Evolutionary conservation across 345 rosid genomes (phyloP).

Genomic region (Gossypium anomalum): DNA sequence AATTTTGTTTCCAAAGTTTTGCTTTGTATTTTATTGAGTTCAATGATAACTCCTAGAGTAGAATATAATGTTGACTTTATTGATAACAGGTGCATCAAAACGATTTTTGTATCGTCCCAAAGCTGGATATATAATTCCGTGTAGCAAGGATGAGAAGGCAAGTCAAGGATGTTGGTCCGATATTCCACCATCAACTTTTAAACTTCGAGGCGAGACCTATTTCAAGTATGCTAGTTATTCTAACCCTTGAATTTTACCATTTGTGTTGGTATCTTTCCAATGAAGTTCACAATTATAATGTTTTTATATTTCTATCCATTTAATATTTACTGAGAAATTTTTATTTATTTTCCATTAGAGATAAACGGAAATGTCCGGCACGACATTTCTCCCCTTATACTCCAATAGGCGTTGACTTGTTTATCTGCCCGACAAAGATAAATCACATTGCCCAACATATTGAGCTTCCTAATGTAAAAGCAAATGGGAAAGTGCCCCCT

Average conservation of each 20-base stretch:
- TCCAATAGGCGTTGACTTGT: constrained; percentile 80
- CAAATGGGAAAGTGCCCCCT: constrained; percentile 61
- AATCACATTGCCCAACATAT: constrained; percentile 89
- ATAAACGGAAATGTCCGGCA: constrained; percentile 72
- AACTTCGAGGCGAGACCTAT: constrained; percentile 58
- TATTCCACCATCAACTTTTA: constrained; percentile 65
- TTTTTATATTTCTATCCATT: background rate
- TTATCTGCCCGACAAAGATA: constrained; percentile 69
- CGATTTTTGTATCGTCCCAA: constrained; percentile 52
- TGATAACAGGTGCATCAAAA: constrained; percentile 54
- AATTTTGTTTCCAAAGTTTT: background rate
- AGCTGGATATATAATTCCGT: constrained; percentile 56
- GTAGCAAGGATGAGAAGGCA: constrained; percentile 42
- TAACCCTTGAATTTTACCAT: background rate
- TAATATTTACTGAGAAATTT: background rate
- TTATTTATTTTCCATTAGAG: constrained; percentile 42
- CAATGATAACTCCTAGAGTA: background rate
- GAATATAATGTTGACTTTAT: constrained; percentile 1
- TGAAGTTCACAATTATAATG: background rate
- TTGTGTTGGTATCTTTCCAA: background rate
- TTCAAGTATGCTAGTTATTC: constrained; percentile 48
- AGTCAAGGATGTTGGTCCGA: constrained; percentile 58
- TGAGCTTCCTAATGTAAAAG: constrained; percentile 70
- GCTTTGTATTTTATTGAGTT: background rate
- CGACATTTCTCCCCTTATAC: constrained; percentile 53